Base-by-base conservation (phyloP, 2,329 filamentous ascomycete species). In the Xylariaceae sp. region DNA sequence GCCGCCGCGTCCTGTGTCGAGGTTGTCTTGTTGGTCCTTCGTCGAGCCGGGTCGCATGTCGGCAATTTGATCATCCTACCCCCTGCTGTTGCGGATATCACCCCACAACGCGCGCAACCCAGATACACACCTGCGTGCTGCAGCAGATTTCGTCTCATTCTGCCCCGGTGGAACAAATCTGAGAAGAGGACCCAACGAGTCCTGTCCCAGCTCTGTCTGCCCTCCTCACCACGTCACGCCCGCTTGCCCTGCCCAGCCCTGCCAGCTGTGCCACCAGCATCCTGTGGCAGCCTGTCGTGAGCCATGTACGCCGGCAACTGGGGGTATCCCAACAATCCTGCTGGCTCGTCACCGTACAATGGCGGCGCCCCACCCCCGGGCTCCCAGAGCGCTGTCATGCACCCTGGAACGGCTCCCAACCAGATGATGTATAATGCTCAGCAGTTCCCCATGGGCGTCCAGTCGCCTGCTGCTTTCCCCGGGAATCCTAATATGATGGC, bases 351-450 rank as follows among this genome's bases (percentile, higher is more conserved):
- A 58, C 74, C 74, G 67, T 80, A 75, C 73, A 79, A 75, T 73
- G 68, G 55, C 57, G 50, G 63, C 62, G 73, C 74, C 68, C 74
- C 75, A 70, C 74, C 70, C 55, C 58, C 64, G 60, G 63, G 60
- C 61, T 71, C 72, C 57, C 75, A 76, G 67, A 74, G 71, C 61
- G 68, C 69, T 68, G 75, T 72, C 63, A 68, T 76, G 69, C 76
- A 76, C 67, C 74, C 72, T 58, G 72, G 71, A 59, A 46, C 57
- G n/a, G 51, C 72, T 66, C 67, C 63, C 54, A 65, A 65, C 65
- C 65, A 65, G 61, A 78, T 81, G 73, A 83, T 83, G 79, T 84
- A 80, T 69, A 80, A 80, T 67, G 72, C 75, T 54, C 79, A 81
- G 67, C 80, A 80, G 70, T 83, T 78, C 62, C 72, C 76, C 63